Percentiles rank a stretch among this genome's conserved stretches.
Conservation (phyloP, 495 filamentous ascomycete species). For the Glarea lozoyensis region DNA sequence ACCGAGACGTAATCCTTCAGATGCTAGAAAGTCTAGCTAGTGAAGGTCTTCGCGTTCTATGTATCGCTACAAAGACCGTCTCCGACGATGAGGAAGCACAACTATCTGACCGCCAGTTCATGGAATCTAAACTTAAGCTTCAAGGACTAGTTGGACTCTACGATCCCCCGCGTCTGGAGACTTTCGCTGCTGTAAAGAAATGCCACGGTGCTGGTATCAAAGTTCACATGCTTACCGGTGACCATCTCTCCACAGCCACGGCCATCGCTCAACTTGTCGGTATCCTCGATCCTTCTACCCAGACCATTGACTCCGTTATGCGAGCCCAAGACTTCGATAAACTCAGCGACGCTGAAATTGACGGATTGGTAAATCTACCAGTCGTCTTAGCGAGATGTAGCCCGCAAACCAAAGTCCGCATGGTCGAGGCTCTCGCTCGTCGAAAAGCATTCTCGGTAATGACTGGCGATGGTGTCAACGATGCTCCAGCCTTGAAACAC, state of each 20-base stretch:
- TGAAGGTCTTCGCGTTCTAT: slow-evolving; percentile 50
- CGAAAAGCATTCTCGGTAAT: slow-evolving; percentile 50
- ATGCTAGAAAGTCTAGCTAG: slow-evolving; percentile 42
- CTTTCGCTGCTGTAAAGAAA: slow-evolving; percentile 40
- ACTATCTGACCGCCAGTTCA: slow-evolving; percentile 24
- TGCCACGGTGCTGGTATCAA: slow-evolving; percentile 48
- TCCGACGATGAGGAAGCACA: slow-evolving; percentile 22
- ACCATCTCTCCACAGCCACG: slow-evolving; percentile 52
- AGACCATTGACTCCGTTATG: slow-evolving; percentile 30
- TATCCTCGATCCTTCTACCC: slow-evolving; percentile 22
- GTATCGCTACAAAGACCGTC: slow-evolving; percentile 35
- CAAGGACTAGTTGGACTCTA: slow-evolving; percentile 64
- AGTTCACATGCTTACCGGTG: slow-evolving; percentile 60
- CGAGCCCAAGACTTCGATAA: slow-evolving; percentile 34
- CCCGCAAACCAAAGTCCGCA: slow-evolving; percentile 37
- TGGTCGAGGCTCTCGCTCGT: slow-evolving; percentile 56
- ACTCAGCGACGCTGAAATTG: slow-evolving; percentile 36
- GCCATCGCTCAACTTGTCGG: slow-evolving; percentile 51
- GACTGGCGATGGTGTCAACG: slow-evolving; percentile 64
- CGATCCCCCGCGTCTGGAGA: slow-evolving; percentile 64
- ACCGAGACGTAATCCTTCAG: slow-evolving; percentile 28
- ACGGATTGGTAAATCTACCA: slow-evolving; percentile 31
- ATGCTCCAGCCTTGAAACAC: slow-evolving; percentile 54
- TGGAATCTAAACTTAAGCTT: slow-evolving; percentile 39
- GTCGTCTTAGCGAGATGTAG: slow-evolving; percentile 39